Conservation (phyloP, 768 basidiomycete genomes). For the Mycena metata region DNA sequence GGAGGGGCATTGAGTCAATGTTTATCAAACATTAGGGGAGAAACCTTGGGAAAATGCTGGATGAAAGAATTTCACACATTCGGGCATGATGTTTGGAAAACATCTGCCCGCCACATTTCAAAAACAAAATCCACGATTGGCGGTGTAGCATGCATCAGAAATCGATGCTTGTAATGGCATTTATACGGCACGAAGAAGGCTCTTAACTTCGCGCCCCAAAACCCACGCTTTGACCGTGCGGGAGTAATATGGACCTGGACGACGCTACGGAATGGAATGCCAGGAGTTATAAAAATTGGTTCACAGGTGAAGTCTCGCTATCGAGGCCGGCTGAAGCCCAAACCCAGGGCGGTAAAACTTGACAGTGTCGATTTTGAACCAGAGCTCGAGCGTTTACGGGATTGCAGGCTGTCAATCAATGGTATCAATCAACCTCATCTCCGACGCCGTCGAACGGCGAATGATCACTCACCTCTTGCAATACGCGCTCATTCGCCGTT, state of each 20-base stretch:
- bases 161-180: conserved; percentile 5
- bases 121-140: too few relatives aligned
- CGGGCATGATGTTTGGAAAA: too few relatives aligned
- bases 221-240: conserved; percentile 21
- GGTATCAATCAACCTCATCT: conserved; percentile 25
- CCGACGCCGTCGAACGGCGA: conserved; percentile 1
- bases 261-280: conserved; percentile 11
- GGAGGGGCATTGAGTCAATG: too few relatives aligned
- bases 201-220: too few relatives aligned
- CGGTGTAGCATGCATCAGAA: too few relatives aligned
- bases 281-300: conserved; percentile 1
- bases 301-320: conserved; percentile 21
- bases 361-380: too few relatives aligned
- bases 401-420: conserved; percentile 18
- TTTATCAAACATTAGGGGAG: too few relatives aligned
- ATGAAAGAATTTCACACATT: too few relatives aligned
- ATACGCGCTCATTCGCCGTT: too few relatives aligned
- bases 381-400: conserved; percentile 1
- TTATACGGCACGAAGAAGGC: conserved; percentile 5
- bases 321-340: conserved; percentile 20
- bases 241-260: conserved; percentile 19
- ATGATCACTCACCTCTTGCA: too few relatives aligned
- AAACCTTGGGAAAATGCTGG: too few relatives aligned
- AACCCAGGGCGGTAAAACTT: conserved; percentile 13
- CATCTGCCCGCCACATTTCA: too few relatives aligned